Base-by-base conservation (phyloP, 2,329 filamentous ascomycete species). In the Delphinella strobiligena region DNA sequence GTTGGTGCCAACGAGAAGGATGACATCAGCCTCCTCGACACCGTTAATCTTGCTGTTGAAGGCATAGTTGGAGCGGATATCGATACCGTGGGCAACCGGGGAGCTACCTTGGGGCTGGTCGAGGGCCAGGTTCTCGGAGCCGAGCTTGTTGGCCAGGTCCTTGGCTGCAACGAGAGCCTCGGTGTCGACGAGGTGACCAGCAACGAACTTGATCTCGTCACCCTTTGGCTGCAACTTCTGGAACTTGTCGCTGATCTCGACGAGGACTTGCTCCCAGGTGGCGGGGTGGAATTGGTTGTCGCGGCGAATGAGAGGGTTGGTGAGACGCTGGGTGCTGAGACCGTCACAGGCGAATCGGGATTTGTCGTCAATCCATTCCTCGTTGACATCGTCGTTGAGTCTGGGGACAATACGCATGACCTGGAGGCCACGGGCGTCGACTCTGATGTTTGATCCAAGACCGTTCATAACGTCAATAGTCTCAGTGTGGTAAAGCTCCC, bases 351-450 rank as follows among this genome's bases (percentile, higher is more conserved):
- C 89, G 61, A 96, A 98, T 49, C 91, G 79, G 31, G 86, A 80
- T 74, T 96, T 98, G 70, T 98, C 91, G 64, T 96, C 91, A 62
- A 98, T 96, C 91, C 91, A 98, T 64, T 98, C 91, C 68, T 98
- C 91, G 62, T 98, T 98, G 54, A 98, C 78, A 54, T 96, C 88
- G 59, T 98, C 91, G 61, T 98, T 98, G 45, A 98, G 72, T 53
- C 91, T 78, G 44, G 91, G 91, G 12, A 95, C 60, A 45, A 98
- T 74, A 53, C 91, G 81, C 88, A 98, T 94, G 37, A 98, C 89
- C 66, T 96, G 88, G 49, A 95, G 71, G 44, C 91, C 91, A 55
- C 91, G 79, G 42, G 87, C 82, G 64, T 98, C 91, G 33, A 96
- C 80, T 33, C 91, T 80, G 54, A 98, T 93, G 61, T 93, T 93